Conservation (phyloP, 805 yeast genomes). For the Spathaspora gorwiae region DNA sequence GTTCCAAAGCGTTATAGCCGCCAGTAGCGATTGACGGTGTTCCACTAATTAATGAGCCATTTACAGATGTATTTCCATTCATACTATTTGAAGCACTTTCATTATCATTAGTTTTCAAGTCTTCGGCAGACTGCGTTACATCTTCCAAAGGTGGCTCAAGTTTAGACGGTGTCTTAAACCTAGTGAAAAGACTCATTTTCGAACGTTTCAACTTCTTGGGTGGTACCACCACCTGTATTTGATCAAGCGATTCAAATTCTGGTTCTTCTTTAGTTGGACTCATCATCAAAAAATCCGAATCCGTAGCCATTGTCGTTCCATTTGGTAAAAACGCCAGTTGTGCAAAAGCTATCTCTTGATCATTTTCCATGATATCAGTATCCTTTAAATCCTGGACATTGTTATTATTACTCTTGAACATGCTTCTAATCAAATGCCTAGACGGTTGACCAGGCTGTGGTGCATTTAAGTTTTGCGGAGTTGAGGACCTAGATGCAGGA, state of each 20-base stretch:
- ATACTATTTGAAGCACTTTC: conserved; percentile 8
- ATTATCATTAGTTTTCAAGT: conserved; percentile 8
- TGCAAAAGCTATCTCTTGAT: not conserved
- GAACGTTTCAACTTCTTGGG: conserved; percentile 28
- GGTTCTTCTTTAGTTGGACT: conserved; percentile 19
- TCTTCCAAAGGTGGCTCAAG: conserved; percentile 8
- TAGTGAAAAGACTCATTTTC: conserved; percentile 33
- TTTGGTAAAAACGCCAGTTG: not conserved
- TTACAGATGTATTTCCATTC: conserved; percentile 5
- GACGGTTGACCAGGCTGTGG: conserved; percentile 14
- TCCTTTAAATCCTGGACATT: not conserved
- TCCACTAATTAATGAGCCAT: conserved; percentile 13
- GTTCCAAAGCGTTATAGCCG: conserved; percentile 5
- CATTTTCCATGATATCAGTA: not conserved
- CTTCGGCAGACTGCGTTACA: conserved; percentile 6
- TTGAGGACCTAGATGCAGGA: conserved; percentile 13
- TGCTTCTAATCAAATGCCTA: conserved; percentile 30
- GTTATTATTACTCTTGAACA: conserved; percentile 19
- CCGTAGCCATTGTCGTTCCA: not conserved
- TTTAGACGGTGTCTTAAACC: conserved; percentile 29
- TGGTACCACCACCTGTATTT: conserved; percentile 3
- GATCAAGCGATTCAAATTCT: conserved; percentile 13
- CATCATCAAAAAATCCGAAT: conserved; percentile 14
- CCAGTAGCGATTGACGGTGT: conserved; percentile 21
- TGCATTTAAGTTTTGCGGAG: conserved; percentile 9